These are phyloP conservation scores for Wickerhamomyces strasburgensis DNA, from an alignment of 805 yeast genomes.

Conservation along the genomic window DNA sequence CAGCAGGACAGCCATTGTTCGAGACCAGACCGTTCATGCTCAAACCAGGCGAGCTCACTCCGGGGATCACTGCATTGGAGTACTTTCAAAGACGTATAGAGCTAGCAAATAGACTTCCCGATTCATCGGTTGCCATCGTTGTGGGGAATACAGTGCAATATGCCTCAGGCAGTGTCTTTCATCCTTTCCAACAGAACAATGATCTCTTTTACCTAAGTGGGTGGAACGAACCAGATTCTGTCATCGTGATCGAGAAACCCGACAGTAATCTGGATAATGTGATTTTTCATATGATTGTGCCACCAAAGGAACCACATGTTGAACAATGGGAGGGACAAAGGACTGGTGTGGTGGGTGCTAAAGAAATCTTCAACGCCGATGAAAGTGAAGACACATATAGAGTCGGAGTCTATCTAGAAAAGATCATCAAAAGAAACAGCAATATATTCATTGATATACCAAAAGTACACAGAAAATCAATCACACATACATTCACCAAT, in stretches of 20 bases:
- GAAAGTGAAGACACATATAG: constrained; percentile 48
- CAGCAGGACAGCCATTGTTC: constrained; percentile 79
- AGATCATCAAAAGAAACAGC: constrained; percentile 43
- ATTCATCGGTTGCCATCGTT: constrained; percentile 63
- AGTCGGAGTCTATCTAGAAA: constrained; percentile 39
- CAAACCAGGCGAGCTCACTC: constrained; percentile 74
- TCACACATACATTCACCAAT: constrained; percentile 22
- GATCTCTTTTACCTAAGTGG: constrained; percentile 86
- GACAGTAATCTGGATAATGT: constrained; percentile 46
- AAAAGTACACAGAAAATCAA: constrained; percentile 17
- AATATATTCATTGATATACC: constrained; percentile 53
- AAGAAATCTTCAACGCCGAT: constrained; percentile 85
- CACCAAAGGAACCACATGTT: constrained; percentile 66
- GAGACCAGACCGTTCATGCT: constrained; percentile 81
- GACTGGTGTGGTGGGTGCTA: constrained; percentile 80
- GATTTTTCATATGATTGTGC: constrained; percentile 75
- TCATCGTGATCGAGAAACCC: constrained; percentile 61
- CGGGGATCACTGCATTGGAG: constrained; percentile 81
- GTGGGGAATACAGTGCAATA: constrained; percentile 69
- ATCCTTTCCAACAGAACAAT: constrained; percentile 88
- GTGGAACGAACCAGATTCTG: constrained; percentile 85
- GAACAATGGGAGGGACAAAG: constrained; percentile 97
- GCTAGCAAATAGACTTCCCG: constrained; percentile 55
- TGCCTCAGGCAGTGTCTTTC: constrained; percentile 88
- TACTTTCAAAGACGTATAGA: constrained; percentile 65